Percentiles rank a stretch among this genome's conserved stretches.
These are phyloP conservation scores for Calonectria henricotiae DNA, from an alignment of 2,329 filamentous ascomycete species.

Conservation along the genomic window DNA sequence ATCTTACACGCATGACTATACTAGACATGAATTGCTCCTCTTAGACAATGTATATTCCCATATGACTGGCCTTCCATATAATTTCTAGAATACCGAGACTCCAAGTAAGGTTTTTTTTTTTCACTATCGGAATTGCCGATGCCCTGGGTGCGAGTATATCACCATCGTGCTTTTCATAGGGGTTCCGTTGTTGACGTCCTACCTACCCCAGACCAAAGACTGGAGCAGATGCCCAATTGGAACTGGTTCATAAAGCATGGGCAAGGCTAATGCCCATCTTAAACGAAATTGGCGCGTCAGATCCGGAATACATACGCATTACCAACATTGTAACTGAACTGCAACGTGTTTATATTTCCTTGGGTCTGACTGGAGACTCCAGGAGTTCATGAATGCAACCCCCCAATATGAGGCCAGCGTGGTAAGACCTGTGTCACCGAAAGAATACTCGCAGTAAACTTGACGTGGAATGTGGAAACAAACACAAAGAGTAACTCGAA, in stretches of 20 bases:
- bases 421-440: neutral
- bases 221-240: neutral
- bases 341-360: slow-evolving; percentile 9
- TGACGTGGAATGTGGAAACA: slow-evolving; percentile 4
- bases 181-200: neutral
- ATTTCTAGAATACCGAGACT: too few species aligned
- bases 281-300: neutral
- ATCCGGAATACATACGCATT: slow-evolving; percentile 14
- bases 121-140: neutral
- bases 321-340: neutral
- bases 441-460: neutral
- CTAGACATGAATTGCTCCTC: too few species aligned
- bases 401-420: neutral
- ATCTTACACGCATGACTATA: too few species aligned
- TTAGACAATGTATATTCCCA: too few species aligned
- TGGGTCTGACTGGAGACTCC: neutral
- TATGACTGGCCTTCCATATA: too few species aligned
- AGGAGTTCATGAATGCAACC: neutral
- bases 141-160: neutral
- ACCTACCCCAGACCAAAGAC: neutral
- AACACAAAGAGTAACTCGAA: neutral
- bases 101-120: too few species aligned
- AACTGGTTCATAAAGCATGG: neutral
- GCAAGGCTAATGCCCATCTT: neutral
- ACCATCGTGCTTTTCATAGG: neutral